Base-by-base conservation (phyloP, 345 rosid genomes). In the Excoecaria cochinchinensis region DNA sequence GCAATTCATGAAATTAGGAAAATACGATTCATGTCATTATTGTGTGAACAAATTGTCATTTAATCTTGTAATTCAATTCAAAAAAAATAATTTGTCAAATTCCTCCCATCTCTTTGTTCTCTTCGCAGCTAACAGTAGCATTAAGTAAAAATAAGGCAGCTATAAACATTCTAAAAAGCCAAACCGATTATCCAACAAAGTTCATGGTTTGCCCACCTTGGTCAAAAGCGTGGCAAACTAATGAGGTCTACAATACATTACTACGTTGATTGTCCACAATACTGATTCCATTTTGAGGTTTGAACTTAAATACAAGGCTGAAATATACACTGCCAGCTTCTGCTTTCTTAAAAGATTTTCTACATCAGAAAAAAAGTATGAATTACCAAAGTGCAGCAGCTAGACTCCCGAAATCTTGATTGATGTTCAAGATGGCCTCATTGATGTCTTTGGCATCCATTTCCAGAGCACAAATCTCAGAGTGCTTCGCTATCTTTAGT, bases 401-500 rank as follows among this genome's bases (percentile, higher is more conserved):
- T 46, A 59, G 4, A 21, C 53, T 65, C 57, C 67, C 36, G 1
- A 82, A 82, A 11, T 82, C 77, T 5, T 8, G 61, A 16, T 8
- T 38, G 19, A 71, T 47, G 5, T 15, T 47, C 10, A 36, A 13
- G 36, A 67, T 62, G 46, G 5, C 44, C 14, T 57, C 60, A 1
- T 4, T 24, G 19, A 77, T 42, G 13, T 11, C 39, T 31, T 66
- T 67, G 2, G 65, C 36, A 6, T 66, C 22, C n/a, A 48, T 47
- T 19, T 14, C 56, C 56, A 73, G 40, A 59, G 31, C 47, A 21
- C 25, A 25, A 39, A 82, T 77, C 68, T 75, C 75, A 6, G 39
- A n/a, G 15, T 72, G 82, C 19, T 73, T 62, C 51, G 42, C 42
- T 69, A 74, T 76, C 59, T 57, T 74, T 31, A 24, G 61, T 22